phyloP scores from a whole-genome alignment of 148 eudicot genomes.

The Rhododendron mucronatum region DNA sequence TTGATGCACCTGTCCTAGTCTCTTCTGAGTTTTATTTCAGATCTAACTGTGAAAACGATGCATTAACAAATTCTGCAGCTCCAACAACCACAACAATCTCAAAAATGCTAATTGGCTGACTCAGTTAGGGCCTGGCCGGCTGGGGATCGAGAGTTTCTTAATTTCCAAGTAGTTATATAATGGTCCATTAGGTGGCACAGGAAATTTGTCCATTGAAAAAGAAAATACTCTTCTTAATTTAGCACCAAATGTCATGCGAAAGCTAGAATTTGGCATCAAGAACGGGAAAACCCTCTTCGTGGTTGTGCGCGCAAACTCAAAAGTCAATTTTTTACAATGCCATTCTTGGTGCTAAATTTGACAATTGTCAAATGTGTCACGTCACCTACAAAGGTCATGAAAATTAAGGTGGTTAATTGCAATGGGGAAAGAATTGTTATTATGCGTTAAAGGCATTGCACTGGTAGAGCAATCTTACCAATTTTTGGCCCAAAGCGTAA shows the following conservation, averaged over 20 bases:
- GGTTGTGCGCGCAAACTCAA: rapidly evolving
- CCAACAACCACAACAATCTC: neutral
- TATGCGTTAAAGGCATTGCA: neutral
- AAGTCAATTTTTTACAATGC: neutral
- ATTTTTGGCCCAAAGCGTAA: neutral
- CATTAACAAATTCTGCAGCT: neutral
- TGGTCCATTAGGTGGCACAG: neutral
- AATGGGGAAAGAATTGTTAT: too few species aligned
- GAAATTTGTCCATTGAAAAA: neutral
- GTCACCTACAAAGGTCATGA: neutral
- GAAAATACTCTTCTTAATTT: neutral
- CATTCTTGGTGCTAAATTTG: neutral
- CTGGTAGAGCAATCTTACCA: neutral
- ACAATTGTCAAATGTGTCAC: neutral
- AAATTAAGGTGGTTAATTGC: neutral
- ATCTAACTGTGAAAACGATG: neutral
- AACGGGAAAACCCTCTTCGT: neutral
- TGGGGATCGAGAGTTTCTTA: neutral
- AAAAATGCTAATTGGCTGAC: neutral
- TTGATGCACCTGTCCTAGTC: neutral
- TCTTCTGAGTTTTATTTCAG: neutral
- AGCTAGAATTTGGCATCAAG: neutral
- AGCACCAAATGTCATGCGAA: neutral
- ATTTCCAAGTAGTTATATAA: neutral
- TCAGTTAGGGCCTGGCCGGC: neutral